phyloP scores from a whole-genome alignment of 148 eudicot genomes.

The Pharnaceum exiguum region DNA sequence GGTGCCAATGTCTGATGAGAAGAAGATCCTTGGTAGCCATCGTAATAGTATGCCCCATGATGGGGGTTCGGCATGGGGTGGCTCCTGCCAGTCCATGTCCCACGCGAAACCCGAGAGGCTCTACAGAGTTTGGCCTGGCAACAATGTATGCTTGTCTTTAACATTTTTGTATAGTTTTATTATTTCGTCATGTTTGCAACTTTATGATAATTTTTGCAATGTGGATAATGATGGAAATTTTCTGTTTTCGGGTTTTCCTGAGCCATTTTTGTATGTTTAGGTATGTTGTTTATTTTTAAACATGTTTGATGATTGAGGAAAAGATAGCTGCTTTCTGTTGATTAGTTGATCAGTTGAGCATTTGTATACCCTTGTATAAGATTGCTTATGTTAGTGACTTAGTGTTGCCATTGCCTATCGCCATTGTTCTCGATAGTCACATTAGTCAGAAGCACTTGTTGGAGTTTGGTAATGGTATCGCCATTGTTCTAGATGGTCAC shows the following conservation, averaged over 20 bases:
- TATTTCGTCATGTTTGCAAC: neutral
- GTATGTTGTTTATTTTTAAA: too few species aligned
- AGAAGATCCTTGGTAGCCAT: neutral
- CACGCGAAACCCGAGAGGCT: constrained; percentile 41
- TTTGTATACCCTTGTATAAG: too few species aligned
- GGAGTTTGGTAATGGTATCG: neutral
- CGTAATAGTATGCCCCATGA: constrained; percentile 21
- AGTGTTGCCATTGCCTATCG: too few species aligned
- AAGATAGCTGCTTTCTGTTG: too few species aligned
- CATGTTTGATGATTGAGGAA: too few species aligned
- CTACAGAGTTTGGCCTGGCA: constrained; percentile 82
- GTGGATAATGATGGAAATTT: too few species aligned
- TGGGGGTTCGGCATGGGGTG: constrained; percentile 17
- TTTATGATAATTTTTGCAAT: neutral
- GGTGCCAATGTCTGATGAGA: constrained; percentile 18
- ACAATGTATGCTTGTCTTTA: constrained; percentile 49
- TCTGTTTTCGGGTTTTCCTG: neutral
- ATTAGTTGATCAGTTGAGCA: too few species aligned
- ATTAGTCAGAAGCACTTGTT: neutral
- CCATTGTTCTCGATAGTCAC: neutral
- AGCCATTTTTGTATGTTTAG: neutral
- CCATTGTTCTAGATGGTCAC: neutral
- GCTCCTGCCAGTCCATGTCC: constrained; percentile 23
- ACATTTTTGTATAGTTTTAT: too few species aligned
- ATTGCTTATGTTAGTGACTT: too few species aligned